Evolutionary conservation across 2,329 filamentous ascomycete species (phyloP).

Genomic region (Plenodomus lindquistii): DNA sequence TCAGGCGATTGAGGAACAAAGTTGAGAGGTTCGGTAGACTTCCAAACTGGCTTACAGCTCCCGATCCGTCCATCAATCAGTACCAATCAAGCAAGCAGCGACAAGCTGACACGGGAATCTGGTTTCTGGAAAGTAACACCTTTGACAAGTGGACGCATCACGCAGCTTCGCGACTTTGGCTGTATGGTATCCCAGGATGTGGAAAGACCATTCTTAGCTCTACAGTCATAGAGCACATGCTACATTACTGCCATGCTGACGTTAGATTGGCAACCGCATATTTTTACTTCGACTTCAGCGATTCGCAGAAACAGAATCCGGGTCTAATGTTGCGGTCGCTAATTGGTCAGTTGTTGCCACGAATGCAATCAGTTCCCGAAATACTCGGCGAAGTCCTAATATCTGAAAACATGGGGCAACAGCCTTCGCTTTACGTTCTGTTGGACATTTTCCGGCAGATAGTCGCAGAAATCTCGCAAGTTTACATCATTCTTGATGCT

Average conservation of each 20-base stretch:
- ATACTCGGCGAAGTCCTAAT: slow-evolving; percentile 31
- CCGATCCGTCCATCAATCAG: slow-evolving; percentile 43
- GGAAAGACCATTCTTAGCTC: slow-evolving; percentile 50
- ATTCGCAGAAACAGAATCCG: slow-evolving; percentile 40
- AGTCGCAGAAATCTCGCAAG: slow-evolving; percentile 22
- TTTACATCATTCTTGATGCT: slow-evolving; percentile 31
- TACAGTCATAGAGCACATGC: slow-evolving; percentile 39
- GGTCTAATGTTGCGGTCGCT: slow-evolving; percentile 46
- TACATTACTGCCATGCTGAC: slow-evolving; percentile 16
- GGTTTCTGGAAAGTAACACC: slow-evolving; percentile 36
- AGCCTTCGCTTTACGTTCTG: slow-evolving; percentile 29
- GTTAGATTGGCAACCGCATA: slow-evolving; percentile 16
- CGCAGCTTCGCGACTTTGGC: slow-evolving; percentile 41
- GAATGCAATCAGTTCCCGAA: slow-evolving; percentile 10
- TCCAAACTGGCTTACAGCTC: slow-evolving; percentile 34
- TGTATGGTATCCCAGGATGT: slow-evolving; percentile 48
- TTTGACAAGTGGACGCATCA: slow-evolving; percentile 39
- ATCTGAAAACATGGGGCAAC: slow-evolving; percentile 19
- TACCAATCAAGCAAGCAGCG: slow-evolving; percentile 35
- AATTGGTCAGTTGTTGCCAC: slow-evolving; percentile 39
- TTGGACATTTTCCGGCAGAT: slow-evolving; percentile 23
- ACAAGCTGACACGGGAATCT: slow-evolving; percentile 40
- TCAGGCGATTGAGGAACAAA: slow-evolving; percentile 11
- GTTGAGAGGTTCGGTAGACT: slow-evolving; percentile 8
- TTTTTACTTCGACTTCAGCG: slow-evolving; percentile 45